Evolutionary conservation across 441 rosid genomes (phyloP), one percentile per base, ranked within the genome.

Genomic region (Jatropha multifida): DNA sequence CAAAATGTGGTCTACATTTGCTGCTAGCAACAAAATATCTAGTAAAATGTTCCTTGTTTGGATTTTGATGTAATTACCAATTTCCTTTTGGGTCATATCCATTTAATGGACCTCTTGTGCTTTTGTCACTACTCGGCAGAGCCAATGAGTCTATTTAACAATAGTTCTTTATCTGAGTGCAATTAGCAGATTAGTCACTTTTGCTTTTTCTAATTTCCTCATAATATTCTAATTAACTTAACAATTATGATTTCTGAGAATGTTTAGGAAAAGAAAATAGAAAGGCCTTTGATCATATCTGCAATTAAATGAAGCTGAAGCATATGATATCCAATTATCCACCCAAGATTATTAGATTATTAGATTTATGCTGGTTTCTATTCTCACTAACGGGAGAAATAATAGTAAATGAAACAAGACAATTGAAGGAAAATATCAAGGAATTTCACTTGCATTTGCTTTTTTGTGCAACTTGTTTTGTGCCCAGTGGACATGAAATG

Each of bases 1-100:
- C 52, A 76, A 82, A n/a, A 38, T 85, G 92, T 88, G 92, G 90
- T 68, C 82, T 68, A 7, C 13, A 82, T 80, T 77, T 74, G 78
- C 74, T 75, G n/a, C 65, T 37, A 23, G 51, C 67, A 75, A 74
- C 79, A 72, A 89, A 90, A 88, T 85, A 86, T 90, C 92, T 77
- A 65, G 7, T 52, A 52, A 14, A 3, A 8, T 75, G 65, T 66
- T 65, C 51, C 73, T 77, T 76, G 66, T 48, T 65, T 68, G 51
- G 78, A 71, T 68, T 76, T 80, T 81, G 74, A 46, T 15, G 51
- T 46, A 60, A 70, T 68, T 60, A 18, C 26, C 59, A n/a, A 2
- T 40, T 8, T 23, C 12, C 4, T 20, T 26, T 27, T 4, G 38
- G 62, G 81, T 60, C 73, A 38, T 26, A 67, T 72, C 81, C 68